phyloP scores from a whole-genome alignment of 2,329 filamentous ascomycete genomes.

The Incumbomyces delicatus region DNA sequence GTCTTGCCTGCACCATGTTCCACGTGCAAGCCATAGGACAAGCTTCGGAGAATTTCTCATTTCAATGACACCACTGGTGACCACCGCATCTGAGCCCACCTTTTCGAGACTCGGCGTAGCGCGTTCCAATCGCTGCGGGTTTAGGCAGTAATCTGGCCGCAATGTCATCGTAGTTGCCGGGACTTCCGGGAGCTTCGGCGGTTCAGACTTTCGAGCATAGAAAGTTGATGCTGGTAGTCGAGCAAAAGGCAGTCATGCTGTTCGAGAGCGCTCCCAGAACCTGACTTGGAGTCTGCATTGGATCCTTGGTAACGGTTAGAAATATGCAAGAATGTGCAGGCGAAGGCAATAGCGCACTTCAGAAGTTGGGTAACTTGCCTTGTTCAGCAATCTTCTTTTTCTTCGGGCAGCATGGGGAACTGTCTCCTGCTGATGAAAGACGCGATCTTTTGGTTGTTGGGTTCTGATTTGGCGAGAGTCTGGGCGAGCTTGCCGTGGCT shows the following conservation, averaged over 20 bases:
- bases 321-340: neutral
- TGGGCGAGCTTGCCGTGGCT: no score
- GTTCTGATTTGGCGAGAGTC: no score
- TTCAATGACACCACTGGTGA: no score
- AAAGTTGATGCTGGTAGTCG: slow-evolving; percentile 7
- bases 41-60: no score
- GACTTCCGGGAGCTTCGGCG: slow-evolving; percentile 4
- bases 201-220: slow-evolving; percentile 5
- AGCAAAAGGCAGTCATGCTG: slow-evolving; percentile 2
- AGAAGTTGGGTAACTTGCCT: neutral
- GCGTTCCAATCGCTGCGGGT: no score
- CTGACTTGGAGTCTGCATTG: neutral
- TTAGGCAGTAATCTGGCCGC: no score
- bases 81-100: no score
- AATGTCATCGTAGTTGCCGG: neutral
- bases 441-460: neutral
- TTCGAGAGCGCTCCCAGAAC: neutral
- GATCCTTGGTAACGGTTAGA: neutral
- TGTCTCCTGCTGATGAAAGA: neutral
- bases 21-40: no score
- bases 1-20: no score
- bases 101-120: no score
- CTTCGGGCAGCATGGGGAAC: neutral
- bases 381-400: neutral
- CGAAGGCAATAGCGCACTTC: neutral